Base-by-base conservation (phyloP, 2,329 filamentous ascomycete genomes). In the Hirsutella minnesotensis region DNA sequence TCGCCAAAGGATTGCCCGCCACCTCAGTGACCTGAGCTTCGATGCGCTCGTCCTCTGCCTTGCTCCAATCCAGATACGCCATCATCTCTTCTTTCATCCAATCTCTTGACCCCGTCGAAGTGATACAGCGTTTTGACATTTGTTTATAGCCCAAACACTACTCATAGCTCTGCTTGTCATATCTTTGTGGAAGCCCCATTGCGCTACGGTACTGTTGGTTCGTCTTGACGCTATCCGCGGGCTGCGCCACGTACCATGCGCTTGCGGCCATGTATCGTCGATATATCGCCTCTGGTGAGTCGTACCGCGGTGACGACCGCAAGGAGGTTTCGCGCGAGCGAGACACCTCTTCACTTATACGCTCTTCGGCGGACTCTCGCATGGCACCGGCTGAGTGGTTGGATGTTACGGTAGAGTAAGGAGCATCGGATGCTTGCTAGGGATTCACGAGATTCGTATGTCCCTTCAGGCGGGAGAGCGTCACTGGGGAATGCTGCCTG, bases 181-280 rank as follows among this genome's bases (percentile, higher is more conserved):
- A 29, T 29, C 27, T 29, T 29, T 29, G 13, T 29, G 13, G 27
- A 29, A 29, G 27, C 27, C 27, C 27, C 13, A 29, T 29, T 29
- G 46, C 49, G 45, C 45, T 50, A 21, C 47, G 45, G 47, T 53
- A 53, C 34, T 45, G 21, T 40, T 54, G 39, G 39, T 53, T 49
- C 13, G 46, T 53, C 31, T 49, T 49, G 15, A 46, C 27, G 35
- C 38, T 48, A 9, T 46, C 45, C 22, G 31, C 41, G 20, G 46
- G 48, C 40, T 48, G 47, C n/a, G 34, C 31, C 12, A 42, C 40
- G 33, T 52, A 52, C 47, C 43, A 54, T 37, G 42, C 41, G 44
- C 44, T 48, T 45, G 46, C 43, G 5, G 34, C 30, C 39, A 48
- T 16, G 43, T 52, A 54, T 47, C 47, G 38, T 19, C 46, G 31